Base-by-base conservation (phyloP, 768 basidiomycete genomes). In the Phaeotremella skinneri region DNA sequence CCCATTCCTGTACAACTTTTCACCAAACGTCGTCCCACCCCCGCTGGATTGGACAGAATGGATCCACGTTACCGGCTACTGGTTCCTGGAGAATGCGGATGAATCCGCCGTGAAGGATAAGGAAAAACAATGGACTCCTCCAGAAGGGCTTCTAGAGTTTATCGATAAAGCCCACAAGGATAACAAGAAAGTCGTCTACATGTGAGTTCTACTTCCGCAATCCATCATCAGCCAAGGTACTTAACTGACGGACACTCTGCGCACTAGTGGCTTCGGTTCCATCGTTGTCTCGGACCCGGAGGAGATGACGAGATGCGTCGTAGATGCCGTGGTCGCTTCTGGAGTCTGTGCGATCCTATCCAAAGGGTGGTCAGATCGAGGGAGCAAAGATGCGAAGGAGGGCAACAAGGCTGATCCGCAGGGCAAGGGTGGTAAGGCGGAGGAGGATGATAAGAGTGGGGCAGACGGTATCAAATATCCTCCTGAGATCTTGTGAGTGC, bases 1-100 rank as follows among this genome's bases (percentile, higher is more conserved):
- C 50, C 94, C 94, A 2, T 99, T 98, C 80, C 77, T 99, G 29
- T 99, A 99, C 78, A 98, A 97, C 76, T 98, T 98, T 74, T 93
- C 90, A 69, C 90, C 92, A 1, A 81, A 84, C 29, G 82, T 91
- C 47, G 90, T 98, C 14, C 92, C 93, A 5, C 90, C 88, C 26
- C 94, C 94, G 2, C 79, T 98, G 55, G 94, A 99, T 76, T 99
- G 96, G 96, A 91, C 92, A 3, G 94, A 99, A 77, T 97, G 93
- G 91, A 97, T 98, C 63, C 87, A 89, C 51, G 73, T 76, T 30
- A 61, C 55, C 90, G 94, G 94, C 7, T 98, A 96, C 76, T 99
- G 94, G 94, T 93, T 91, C 83, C 82, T 99, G 47, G 85, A 94
- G 52, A 90, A 91, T 62, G 90, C 93, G 4, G 89, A 93, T 61